A percentile compares a stretch with the other conserved stretches of the same genome.
These are phyloP conservation scores for Conringia planisiliqua DNA, from an alignment of 345 rosid species.

Conservation along the genomic window DNA sequence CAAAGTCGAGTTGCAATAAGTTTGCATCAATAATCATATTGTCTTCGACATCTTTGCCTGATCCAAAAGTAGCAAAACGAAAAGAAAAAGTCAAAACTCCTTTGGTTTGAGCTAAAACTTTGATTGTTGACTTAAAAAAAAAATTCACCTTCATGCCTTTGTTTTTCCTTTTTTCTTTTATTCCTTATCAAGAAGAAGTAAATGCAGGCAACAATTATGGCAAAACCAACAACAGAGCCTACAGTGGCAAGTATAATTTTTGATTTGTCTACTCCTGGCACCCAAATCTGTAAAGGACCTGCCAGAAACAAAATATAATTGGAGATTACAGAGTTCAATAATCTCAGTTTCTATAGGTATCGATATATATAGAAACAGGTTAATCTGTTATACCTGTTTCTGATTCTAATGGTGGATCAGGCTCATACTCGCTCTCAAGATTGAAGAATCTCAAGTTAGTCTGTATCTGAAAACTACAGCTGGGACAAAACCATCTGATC, in stretches of 20 bases:
- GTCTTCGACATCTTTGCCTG: background rate
- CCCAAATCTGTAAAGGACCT: background rate
- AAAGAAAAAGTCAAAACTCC: background rate
- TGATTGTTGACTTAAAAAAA: background rate
- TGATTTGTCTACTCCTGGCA: background rate
- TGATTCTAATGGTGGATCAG: background rate
- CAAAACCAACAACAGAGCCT: conserved; percentile 3
- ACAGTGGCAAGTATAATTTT: background rate
- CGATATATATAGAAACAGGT: background rate
- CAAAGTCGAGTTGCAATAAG: conserved; percentile 1
- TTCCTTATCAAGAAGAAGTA: conserved; percentile 14
- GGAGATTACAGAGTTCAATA: background rate
- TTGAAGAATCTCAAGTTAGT: background rate
- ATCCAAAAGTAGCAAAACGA: background rate
- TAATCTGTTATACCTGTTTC: background rate
- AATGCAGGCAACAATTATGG: background rate
- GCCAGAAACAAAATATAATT: background rate
- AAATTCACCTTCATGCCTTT: background rate
- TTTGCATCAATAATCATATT: background rate
- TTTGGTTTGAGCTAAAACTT: background rate
- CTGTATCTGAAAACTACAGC: conserved; percentile 1
- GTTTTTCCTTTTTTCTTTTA: conserved; percentile 13
- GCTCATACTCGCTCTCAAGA: background rate
- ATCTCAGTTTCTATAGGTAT: background rate
- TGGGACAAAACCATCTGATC: conserved; percentile 1